A percentile compares a stretch with the other conserved stretches of the same genome.
phyloP scores from a whole-genome alignment of 2,329 filamentous ascomycete species.

The Fusarium sp. region DNA sequence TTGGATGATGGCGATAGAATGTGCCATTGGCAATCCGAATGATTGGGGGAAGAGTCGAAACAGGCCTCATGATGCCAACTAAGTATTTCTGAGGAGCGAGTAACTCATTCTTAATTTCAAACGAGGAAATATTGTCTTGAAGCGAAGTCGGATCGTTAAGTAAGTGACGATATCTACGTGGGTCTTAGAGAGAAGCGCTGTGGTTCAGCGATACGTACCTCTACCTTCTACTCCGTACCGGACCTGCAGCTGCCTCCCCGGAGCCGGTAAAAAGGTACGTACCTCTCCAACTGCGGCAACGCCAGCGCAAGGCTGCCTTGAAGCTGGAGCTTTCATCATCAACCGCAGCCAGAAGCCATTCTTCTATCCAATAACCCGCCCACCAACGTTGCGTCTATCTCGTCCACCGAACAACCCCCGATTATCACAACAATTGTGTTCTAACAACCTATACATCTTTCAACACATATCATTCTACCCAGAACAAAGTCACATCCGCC shows the following conservation, averaged over 20 bases:
- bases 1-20: conserved; percentile 83
- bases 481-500: conserved; percentile 44
- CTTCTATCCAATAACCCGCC: conserved; percentile 4
- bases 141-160: conserved; percentile 39
- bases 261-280: neutral
- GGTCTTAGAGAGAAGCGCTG: conserved; percentile 15
- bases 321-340: conserved; percentile 43
- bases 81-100: neutral
- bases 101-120: conserved; percentile 23
- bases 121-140: neutral
- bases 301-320: conserved; percentile 44
- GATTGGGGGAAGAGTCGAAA: conserved; percentile 64
- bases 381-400: conserved; percentile 14
- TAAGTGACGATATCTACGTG: conserved; percentile 37
- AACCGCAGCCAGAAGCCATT: conserved; percentile 20
- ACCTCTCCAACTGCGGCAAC: conserved; percentile 25
- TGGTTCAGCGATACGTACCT: conserved; percentile 37
- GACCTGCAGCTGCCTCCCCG: neutral
- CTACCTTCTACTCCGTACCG: too few species aligned
- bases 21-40: conserved; percentile 82
- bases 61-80: conserved; percentile 54
- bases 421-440: neutral
- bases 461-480: neutral
- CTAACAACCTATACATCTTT: neutral
- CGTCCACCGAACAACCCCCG: neutral